Conservation (phyloP, 2,329 filamentous ascomycete species). For the Cladosporium sp. region DNA sequence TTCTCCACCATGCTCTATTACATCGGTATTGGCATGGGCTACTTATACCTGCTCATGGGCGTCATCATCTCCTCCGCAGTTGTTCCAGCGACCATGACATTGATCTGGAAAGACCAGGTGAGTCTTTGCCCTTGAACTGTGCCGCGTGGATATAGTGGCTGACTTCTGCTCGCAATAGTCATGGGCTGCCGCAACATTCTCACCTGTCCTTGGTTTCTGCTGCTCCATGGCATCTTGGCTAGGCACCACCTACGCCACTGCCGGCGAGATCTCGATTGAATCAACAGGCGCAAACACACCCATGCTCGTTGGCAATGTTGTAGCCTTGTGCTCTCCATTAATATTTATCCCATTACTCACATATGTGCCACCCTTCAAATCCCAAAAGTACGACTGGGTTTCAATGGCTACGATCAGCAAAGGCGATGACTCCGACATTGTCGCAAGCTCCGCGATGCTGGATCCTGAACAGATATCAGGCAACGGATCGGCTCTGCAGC, state of each 20-base stretch:
- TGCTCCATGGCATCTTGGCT: slow-evolving; percentile 70
- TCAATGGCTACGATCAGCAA: slow-evolving; percentile 73
- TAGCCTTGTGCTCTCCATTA: slow-evolving; percentile 70
- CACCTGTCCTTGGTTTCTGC: slow-evolving; percentile 64
- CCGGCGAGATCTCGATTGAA: slow-evolving; percentile 62
- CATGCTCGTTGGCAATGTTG: slow-evolving; percentile 84
- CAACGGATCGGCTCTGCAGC: slow-evolving; percentile 22
- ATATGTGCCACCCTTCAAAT: slow-evolving; percentile 52
- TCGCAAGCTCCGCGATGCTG: slow-evolving; percentile 53
- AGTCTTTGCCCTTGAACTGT: slow-evolving; percentile 20
- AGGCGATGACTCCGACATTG: slow-evolving; percentile 70
- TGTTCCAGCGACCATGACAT: slow-evolving; percentile 72
- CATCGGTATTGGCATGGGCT: slow-evolving; percentile 72
- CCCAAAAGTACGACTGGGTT: slow-evolving; percentile 76
- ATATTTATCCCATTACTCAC: slow-evolving; percentile 71
- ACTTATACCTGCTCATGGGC: slow-evolving; percentile 85
- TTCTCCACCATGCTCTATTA: slow-evolving; percentile 30
- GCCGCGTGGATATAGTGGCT: background rate
- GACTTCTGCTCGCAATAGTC: slow-evolving; percentile 57
- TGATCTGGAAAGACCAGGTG: slow-evolving; percentile 71
- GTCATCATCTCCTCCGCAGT: slow-evolving; percentile 77
- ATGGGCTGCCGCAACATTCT: slow-evolving; percentile 64
- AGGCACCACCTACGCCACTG: slow-evolving; percentile 65
- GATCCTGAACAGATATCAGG: slow-evolving; percentile 63
- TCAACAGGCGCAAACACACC: slow-evolving; percentile 73